These are phyloP conservation scores for Grosmannia clavigera DNA, from an alignment of 2,329 filamentous ascomycete genomes.

Conservation along the genomic window DNA sequence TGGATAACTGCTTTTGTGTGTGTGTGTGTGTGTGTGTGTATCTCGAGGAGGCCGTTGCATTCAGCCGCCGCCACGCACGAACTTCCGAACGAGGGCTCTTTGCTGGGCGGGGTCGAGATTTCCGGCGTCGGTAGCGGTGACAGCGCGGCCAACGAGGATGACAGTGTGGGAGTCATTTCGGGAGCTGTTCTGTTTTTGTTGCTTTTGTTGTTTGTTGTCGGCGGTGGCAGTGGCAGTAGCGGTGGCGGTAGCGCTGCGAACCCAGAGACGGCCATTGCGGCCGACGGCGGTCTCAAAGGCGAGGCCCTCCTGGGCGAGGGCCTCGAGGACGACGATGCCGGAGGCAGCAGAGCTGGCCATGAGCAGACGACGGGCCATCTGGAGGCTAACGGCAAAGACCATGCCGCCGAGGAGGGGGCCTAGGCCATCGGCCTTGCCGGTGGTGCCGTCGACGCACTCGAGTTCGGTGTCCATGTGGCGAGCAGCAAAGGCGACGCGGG, in stretches of 20 bases:
- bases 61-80: constrained; percentile 43
- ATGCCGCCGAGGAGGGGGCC: constrained; percentile 74
- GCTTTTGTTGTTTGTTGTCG: background rate
- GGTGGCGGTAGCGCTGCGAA: constrained; percentile 48
- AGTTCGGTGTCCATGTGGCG: constrained; percentile 81
- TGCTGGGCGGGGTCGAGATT: constrained; percentile 52
- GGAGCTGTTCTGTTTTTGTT: background rate
- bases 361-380: constrained; percentile 71
- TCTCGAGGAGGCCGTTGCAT: constrained; percentile 14
- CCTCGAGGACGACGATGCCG: constrained; percentile 62
- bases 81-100: constrained; percentile 45
- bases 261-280: constrained; percentile 85
- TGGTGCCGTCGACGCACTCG: constrained; percentile 75
- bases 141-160: constrained; percentile 64
- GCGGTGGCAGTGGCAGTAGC: constrained; percentile 28
- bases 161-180: constrained; percentile 32
- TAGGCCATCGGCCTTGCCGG: constrained; percentile 78
- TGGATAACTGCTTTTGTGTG: too few species aligned
- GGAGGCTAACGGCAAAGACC: constrained; percentile 68
- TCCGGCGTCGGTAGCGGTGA: constrained; percentile 65
- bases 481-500: constrained; percentile 65
- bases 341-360: constrained; percentile 50
- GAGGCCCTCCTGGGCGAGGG: constrained; percentile 61
- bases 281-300: constrained; percentile 91
- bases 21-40: too few species aligned